A percentile compares a stretch with the other conserved stretches of the same genome.
These are phyloP conservation scores for Amaranthus palmeri DNA, from an alignment of 148 eudicot genomes.

Conservation along the genomic window DNA sequence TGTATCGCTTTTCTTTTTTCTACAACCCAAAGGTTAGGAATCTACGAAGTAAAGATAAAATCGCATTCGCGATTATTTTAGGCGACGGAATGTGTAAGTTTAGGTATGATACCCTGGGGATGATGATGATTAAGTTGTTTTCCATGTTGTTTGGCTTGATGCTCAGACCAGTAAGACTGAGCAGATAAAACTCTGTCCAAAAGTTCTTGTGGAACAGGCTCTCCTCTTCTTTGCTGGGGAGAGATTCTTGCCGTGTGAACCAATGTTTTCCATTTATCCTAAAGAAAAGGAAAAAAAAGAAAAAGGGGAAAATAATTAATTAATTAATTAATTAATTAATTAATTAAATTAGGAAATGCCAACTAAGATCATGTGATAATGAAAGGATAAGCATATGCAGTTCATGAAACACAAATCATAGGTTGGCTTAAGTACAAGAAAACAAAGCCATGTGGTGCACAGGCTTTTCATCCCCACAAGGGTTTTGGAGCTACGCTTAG, in stretches of 20 bases:
- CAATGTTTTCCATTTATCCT: conserved; percentile 99
- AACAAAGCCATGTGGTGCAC: conserved; percentile 33
- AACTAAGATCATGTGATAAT: conserved; percentile 36
- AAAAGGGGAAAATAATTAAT: neutral
- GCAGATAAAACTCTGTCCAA: conserved; percentile 81
- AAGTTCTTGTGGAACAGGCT: conserved; percentile 93
- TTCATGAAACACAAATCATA: conserved; percentile 24
- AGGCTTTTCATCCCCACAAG: conserved; percentile 17
- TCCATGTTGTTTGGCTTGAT: conserved; percentile 76
- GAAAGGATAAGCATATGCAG: conserved; percentile 22
- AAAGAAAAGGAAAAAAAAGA: conserved; percentile 11
- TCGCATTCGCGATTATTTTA: conserved; percentile 10
- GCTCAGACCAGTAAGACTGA: conserved; percentile 85
- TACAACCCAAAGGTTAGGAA: conserved; percentile 25
- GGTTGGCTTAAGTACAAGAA: conserved; percentile 15
- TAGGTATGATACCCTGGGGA: conserved; percentile 19
- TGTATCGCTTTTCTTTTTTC: conserved; percentile 9
- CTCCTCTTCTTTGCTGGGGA: conserved; percentile 95
- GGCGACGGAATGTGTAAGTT: conserved; percentile 17
- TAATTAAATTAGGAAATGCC: neutral
- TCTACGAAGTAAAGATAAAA: conserved; percentile 19
- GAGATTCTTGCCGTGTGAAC: conserved; percentile 97
- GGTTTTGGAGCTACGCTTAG: conserved; percentile 27
- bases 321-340: neutral
- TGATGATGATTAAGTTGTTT: conserved; percentile 35